These are phyloP conservation scores for Yamadazyma siamensis DNA, from an alignment of 1,139 yeast species.

Conservation along the genomic window DNA sequence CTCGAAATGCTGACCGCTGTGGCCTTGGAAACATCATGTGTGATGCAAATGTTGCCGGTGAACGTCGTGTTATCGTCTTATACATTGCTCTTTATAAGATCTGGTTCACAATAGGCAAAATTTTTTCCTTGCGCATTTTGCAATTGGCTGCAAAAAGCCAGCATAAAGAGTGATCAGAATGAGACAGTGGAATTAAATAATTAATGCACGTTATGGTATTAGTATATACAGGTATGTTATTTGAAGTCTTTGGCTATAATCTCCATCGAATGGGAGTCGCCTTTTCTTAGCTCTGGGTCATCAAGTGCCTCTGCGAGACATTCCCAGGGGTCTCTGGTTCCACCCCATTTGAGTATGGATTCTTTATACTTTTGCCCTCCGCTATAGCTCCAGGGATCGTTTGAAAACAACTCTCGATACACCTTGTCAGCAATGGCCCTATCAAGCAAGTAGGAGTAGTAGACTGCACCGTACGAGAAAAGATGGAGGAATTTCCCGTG, in stretches of 20 bases:
- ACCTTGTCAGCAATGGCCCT: constrained; percentile 88
- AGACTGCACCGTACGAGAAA: constrained; percentile 91
- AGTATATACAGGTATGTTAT: not conserved
- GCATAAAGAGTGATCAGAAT: too few relatives aligned
- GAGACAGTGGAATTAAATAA: too few relatives aligned
- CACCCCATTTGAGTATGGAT: constrained; percentile 87
- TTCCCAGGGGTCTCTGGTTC: constrained; percentile 85
- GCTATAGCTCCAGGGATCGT: constrained; percentile 65
- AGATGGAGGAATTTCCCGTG: constrained; percentile 93
- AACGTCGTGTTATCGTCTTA: too few relatives aligned
- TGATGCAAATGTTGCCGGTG: too few relatives aligned
- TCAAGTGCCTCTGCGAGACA: constrained; percentile 79
- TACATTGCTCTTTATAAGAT: too few relatives aligned
- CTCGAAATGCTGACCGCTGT: too few relatives aligned
- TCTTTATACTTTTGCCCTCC: constrained; percentile 76
- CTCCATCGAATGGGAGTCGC: constrained; percentile 75
- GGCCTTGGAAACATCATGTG: too few relatives aligned
- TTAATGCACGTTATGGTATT: not conserved
- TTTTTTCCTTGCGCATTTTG: not conserved
- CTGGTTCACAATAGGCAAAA: too few relatives aligned
- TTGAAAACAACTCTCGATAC: constrained; percentile 68
- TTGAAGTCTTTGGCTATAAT: constrained; percentile 13
- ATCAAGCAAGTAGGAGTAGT: constrained; percentile 88
- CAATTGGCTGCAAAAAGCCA: constrained; percentile 1
- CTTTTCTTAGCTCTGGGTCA: constrained; percentile 54